Base-by-base conservation (phyloP, 441 rosid genomes). In the Geranium incanum region DNA sequence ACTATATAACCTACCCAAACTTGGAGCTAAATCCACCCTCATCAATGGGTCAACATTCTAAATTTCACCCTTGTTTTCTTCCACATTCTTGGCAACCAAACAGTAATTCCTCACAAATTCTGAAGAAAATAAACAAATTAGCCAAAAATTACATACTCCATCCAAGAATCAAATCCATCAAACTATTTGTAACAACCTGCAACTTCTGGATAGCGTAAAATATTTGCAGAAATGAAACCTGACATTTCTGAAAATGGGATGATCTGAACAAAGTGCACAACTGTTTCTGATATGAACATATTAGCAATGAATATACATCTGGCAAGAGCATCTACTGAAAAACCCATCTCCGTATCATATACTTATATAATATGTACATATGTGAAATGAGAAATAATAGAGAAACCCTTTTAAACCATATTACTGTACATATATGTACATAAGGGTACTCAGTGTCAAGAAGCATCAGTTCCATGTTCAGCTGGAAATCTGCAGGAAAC, bases 361-460 rank as follows among this genome's bases (percentile, higher is more conserved):
- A 39, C 33, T 28, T 7, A 18, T 55, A 55, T 55, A 9, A 57
- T 57, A 57, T 18, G 18, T 57, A 57, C 64, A 57, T 16, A 18
- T 7, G 64, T 23, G 18, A 6, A 57, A 6, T 11, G 64, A 13
- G 64, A 16, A 18, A 57, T 3, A 57, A 57, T 4, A 65, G 72
- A 67, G 36, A 65, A 75, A 74, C 73, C 33, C 33, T 28, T 28
- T 28, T 28, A 28, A 39, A 39, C 43, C 74, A 67, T 70, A 33
- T 38, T 21, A 13, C 75, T 78, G 76, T 83, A 80, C 80, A 75
- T 52, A 28, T 28, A 74, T 74, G 64, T 37, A 72, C 74, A 76
- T 45, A 71, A 57, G 43, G 71, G 69, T 23, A 55, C n/a, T 18
- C 33, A 2, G 37, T 64, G 81, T 74, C 9, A 36, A 55, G 71